Evolutionary conservation across 2,329 filamentous ascomycete genomes (phyloP), one percentile per base, ranked within the genome.

Genomic region (Bipolaris bicolor): DNA sequence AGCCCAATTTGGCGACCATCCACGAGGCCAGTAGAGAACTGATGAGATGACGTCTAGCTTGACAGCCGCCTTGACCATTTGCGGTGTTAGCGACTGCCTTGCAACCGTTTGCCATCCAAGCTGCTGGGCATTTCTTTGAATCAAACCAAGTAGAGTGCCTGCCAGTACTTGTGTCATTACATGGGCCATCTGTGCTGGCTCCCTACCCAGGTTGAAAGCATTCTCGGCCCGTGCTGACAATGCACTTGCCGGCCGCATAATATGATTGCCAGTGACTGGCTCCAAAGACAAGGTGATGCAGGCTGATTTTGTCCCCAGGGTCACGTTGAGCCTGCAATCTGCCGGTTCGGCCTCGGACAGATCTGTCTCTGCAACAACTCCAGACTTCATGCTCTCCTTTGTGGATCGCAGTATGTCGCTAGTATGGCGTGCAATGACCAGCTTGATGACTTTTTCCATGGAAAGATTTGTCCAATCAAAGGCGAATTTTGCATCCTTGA

Each of bases 1-100:
- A 61, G 88, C 86, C 90, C 91, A 97, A 50, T 84, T 80, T 13
- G 83, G 72, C 9, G 82, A 82, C 91, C 93, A 96, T n/a, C 85
- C 86, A 56, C 81, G 80, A 66, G 87, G 88, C 67, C 83, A 86
- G 61, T 96, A 88, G 78, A 92, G 90, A 15, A 85, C 81, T 55
- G 88, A 86, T 58, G 87, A 83, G 49, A 86, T 80, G 50, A 89
- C 86, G 37, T 86, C 67, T 13, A 63, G 81, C 11, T 86, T 84
- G 60, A 90, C 88, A 36, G 89, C 78, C 18, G 86, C 79, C 52
- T 83, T 82, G 58, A 87, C 85, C 46, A 81, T 79, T 81, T 75
- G 89, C 82, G 60, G 74, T 52, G 60, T 79, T 13, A 74, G 34
- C 24, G 66, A 58, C 41, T 67, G 66, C 22, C 61, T 66, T 7